phyloP scores from a whole-genome alignment of 2,329 filamentous ascomycete genomes.

The Cladosporium velox region DNA sequence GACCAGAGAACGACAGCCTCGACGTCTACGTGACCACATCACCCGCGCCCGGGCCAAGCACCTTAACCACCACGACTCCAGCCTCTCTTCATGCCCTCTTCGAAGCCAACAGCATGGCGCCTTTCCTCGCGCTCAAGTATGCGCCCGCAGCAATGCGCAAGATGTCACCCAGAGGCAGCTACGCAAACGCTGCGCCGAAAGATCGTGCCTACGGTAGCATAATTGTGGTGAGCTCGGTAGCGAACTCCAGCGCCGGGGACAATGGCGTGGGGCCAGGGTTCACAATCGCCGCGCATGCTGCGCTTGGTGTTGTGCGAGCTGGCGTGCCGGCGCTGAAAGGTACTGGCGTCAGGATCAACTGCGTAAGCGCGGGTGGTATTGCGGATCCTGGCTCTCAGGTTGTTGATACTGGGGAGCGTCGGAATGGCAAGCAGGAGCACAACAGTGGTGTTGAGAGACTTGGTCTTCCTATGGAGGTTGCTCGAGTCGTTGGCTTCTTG shows the following conservation, averaged over 20 bases:
- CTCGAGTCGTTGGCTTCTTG: conserved; percentile 62
- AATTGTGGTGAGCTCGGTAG: conserved; percentile 61
- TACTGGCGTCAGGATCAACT: conserved; percentile 62
- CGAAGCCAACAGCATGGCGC: conserved; percentile 62
- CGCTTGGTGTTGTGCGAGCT: conserved; percentile 60
- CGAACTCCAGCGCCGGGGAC: conserved; percentile 53
- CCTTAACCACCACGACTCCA: conserved; percentile 59
- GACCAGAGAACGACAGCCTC: conserved; percentile 39
- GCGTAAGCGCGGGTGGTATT: conserved; percentile 50
- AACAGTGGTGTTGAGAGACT: conserved; percentile 61
- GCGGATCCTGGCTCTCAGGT: conserved; percentile 51
- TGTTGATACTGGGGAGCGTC: conserved; percentile 46
- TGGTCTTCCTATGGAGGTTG: conserved; percentile 60
- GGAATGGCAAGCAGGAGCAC: conserved; percentile 48
- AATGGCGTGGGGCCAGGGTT: conserved; percentile 63
- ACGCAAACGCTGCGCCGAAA: conserved; percentile 64
- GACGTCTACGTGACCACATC: conserved; percentile 64
- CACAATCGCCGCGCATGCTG: conserved; percentile 62
- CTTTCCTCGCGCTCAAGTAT: conserved; percentile 67
- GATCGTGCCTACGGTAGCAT: conserved; percentile 62
- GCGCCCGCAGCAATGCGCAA: conserved; percentile 65
- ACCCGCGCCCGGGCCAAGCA: conserved; percentile 59
- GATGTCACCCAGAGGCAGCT: conserved; percentile 55
- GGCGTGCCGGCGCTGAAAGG: conserved; percentile 61
- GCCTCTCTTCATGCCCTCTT: conserved; percentile 59